Evolutionary conservation across 441 rosid species (phyloP).

Genomic region (Pelargonium fulgidum): DNA sequence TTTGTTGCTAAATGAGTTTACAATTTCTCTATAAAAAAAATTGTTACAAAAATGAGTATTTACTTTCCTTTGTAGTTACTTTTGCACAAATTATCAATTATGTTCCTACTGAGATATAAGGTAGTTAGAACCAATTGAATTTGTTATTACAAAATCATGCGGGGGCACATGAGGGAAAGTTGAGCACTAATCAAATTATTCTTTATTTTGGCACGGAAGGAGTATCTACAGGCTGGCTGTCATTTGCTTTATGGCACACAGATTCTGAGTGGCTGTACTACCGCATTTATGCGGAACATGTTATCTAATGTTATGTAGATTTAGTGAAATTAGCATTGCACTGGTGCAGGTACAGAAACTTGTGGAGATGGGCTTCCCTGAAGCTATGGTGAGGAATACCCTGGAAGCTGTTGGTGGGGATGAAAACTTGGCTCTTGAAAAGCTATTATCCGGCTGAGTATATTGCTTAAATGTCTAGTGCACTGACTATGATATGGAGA

Average conservation of each 20-base stretch:
- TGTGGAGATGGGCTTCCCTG: slow-evolving; percentile 91
- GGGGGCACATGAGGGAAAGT: too few relatives aligned
- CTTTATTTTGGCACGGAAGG: too few relatives aligned
- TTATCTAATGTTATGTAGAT: slow-evolving; percentile 4
- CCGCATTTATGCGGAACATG: background rate
- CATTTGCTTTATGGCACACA: background rate
- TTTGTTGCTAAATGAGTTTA: too few relatives aligned
- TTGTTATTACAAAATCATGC: too few relatives aligned
- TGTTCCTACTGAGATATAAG: too few relatives aligned
- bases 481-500: background rate
- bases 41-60: too few relatives aligned
- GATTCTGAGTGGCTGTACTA: background rate
- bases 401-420: slow-evolving; percentile 78
- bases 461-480: too few relatives aligned
- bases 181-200: too few relatives aligned
- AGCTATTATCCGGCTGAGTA: slow-evolving; percentile 58
- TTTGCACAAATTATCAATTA: too few relatives aligned
- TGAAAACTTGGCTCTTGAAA: slow-evolving; percentile 92
- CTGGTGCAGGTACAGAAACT: slow-evolving; percentile 65
- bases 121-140: too few relatives aligned
- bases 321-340: slow-evolving; percentile 11
- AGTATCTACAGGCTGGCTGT: background rate
- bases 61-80: too few relatives aligned
- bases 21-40: too few relatives aligned
- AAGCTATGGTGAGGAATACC: slow-evolving; percentile 62